A percentile compares a stretch with the other conserved stretches of the same genome.
These are phyloP conservation scores for Cyberlindnera amylophila DNA, from an alignment of 805 yeast genomes.

Conservation along the genomic window DNA sequence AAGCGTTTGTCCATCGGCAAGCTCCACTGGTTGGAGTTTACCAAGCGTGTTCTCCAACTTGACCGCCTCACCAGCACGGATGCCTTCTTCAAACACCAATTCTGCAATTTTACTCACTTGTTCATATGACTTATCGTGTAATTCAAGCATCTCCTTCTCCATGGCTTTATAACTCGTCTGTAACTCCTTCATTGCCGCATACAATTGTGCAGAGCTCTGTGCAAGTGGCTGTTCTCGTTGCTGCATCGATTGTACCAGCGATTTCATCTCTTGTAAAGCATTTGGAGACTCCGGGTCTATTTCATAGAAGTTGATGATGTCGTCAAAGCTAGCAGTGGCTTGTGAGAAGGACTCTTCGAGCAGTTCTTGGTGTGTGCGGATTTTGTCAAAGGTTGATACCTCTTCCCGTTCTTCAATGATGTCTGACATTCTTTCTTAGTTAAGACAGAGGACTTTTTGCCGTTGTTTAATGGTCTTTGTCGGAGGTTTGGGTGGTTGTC, in stretches of 20 bases:
- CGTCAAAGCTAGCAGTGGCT: conserved; percentile 12
- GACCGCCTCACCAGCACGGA: conserved; percentile 11
- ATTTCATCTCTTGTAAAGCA: conserved; percentile 1
- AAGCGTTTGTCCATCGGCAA: conserved; percentile 11
- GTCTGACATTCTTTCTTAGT: too few relatives aligned
- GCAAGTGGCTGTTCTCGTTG: conserved; percentile 5
- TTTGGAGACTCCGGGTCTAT: conserved; percentile 13
- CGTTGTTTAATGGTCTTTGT: too few relatives aligned
- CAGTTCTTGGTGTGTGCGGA: too few relatives aligned
- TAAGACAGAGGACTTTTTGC: too few relatives aligned
- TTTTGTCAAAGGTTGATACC: too few relatives aligned
- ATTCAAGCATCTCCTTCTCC: conserved; percentile 7
- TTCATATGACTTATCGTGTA: conserved; percentile 11
- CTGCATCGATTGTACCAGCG: conserved; percentile 1
- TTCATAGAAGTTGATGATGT: conserved; percentile 16
- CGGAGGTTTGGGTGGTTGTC: too few relatives aligned
- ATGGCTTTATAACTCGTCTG: conserved; percentile 13
- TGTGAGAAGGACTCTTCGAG: conserved; percentile 11
- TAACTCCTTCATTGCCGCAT: conserved; percentile 14
- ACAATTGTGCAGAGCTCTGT: conserved; percentile 7
- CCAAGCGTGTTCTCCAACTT: conserved; percentile 17
- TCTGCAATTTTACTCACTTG: conserved; percentile 18
- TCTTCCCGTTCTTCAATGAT: too few relatives aligned
- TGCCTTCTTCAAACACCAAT: conserved; percentile 14
- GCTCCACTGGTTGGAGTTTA: conserved; percentile 13